Evolutionary conservation across 805 yeast genomes (phyloP).

Genomic region (Candida sphagnicola): DNA sequence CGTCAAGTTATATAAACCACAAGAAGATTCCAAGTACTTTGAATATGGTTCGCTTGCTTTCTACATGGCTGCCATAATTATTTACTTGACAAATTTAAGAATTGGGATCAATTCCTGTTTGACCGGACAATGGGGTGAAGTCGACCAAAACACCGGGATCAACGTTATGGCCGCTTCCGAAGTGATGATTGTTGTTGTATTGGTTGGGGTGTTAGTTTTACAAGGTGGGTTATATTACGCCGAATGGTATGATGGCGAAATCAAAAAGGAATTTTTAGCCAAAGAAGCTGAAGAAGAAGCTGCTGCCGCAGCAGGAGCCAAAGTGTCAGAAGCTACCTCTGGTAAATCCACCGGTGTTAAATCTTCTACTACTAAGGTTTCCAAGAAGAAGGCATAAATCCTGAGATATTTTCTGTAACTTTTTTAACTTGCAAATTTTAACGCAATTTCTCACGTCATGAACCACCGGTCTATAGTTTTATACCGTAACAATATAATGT

Average conservation of each 20-base stretch:
- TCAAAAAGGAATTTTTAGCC: constrained; percentile 28
- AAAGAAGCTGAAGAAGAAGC: constrained; percentile 23
- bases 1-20: constrained; percentile 82
- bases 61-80: constrained; percentile 65
- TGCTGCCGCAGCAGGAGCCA: constrained; percentile 12
- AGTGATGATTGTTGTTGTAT: constrained; percentile 64
- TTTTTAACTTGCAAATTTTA: no score
- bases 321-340: constrained; percentile 8
- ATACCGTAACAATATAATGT: no score
- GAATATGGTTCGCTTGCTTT: constrained; percentile 86
- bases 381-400: constrained; percentile 11
- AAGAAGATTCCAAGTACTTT: constrained; percentile 77
- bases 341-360: constrained; percentile 10
- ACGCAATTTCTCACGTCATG: no score
- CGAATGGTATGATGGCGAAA: constrained; percentile 48
- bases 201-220: constrained; percentile 75
- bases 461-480: no score
- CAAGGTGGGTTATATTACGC: constrained; percentile 92
- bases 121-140: constrained; percentile 89
- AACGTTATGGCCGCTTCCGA: constrained; percentile 90
- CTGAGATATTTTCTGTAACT: no score
- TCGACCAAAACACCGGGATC: constrained; percentile 77
- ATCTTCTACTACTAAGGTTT: constrained; percentile 12
- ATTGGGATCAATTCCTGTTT: constrained; percentile 71
- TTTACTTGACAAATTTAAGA: constrained; percentile 82